These are phyloP conservation scores for Pythium dissotocum DNA, from an alignment of 352 stramenopile species.

Conservation along the genomic window DNA sequence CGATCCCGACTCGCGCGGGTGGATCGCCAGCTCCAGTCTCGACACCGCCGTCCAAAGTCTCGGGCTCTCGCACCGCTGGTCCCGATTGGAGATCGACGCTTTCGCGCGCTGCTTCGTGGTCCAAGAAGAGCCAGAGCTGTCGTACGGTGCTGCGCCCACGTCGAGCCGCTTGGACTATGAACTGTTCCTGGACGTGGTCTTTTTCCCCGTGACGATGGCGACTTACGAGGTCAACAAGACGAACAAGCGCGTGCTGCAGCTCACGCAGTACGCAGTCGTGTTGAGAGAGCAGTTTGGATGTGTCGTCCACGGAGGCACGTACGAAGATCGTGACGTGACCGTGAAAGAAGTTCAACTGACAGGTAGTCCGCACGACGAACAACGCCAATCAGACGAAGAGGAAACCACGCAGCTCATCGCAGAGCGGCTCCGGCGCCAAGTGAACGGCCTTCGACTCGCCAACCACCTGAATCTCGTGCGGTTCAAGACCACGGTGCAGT, in stretches of 20 bases:
- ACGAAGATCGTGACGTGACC: not conserved
- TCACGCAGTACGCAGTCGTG: constrained; percentile 15
- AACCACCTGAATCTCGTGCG: constrained; percentile 44
- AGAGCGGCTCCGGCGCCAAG: constrained; percentile 25
- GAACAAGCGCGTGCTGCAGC: not conserved
- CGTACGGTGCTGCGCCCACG: not conserved
- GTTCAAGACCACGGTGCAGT: constrained; percentile 42
- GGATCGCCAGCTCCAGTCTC: constrained; percentile 16
- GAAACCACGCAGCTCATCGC: not conserved
- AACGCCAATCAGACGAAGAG: not conserved
- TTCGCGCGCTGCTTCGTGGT: constrained; percentile 17
- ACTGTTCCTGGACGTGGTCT: constrained; percentile 55
- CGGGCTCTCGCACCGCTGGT: constrained; percentile 9
- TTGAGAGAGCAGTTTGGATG: not conserved
- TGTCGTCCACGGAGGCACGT: constrained; percentile 7
- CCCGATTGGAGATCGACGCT: constrained; percentile 8
- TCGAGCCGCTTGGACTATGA: constrained; percentile 36
- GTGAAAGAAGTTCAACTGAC: constrained; percentile 19
- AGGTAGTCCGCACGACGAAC: not conserved
- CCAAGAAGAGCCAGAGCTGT: not conserved
- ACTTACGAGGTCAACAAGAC: not conserved
- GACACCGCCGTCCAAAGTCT: constrained; percentile 10
- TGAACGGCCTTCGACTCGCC: constrained; percentile 46
- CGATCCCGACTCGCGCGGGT: not conserved
- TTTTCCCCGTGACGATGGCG: constrained; percentile 42